Evolutionary conservation across 106 monocot genomes (phyloP), one percentile per base, ranked within the genome.

Genomic region (Acorus calamus): DNA sequence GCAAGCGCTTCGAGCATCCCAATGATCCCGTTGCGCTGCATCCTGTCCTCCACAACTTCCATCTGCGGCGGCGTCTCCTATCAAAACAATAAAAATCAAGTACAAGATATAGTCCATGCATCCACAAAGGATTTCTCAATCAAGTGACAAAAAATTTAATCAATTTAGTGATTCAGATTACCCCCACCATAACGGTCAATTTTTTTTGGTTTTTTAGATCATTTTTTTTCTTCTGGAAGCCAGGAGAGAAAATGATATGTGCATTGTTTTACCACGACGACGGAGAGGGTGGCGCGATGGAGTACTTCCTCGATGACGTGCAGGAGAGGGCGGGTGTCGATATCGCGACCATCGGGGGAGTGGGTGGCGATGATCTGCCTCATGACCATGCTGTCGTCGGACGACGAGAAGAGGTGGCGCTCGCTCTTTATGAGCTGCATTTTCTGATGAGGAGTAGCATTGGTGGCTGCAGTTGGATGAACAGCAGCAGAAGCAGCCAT

Each of bases 281-380:
- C 57, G 11, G 86, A 79, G 9, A 84, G 92, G 0, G 73, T 77
- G 14, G 86, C 76, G 14, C 77, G 55, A 2, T 62, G 76, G 10
- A 92, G 49, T 50, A 81, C 42, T 49, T 92, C 92, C 72, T 92
- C 84, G 0, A 84, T 74, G 2, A 87, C 54, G n/a, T 55, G 60
- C 50, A 92, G 52, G 42, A 92, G 65, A 2, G 87, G 74, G 62
- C 69, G 52, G 55, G 55, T 75, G n/a, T 92, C 77, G 14, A 87
- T 10, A 0, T 87, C 79, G 1, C 83, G 83, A 2, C 87, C 86
- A 42, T 92, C 87, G 2, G 92, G 92, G 42, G 73, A 11, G 54
- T 92, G 92, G 2, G 87, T 92, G 4, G 73, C 79, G 5, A 70
- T 60, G 49, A 92, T 77, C 73, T 92, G 87, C 69, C 81, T 92